Evolutionary conservation across 768 basidiomycete genomes (phyloP).

Genomic region (Hygrophoropsis aurantiaca): DNA sequence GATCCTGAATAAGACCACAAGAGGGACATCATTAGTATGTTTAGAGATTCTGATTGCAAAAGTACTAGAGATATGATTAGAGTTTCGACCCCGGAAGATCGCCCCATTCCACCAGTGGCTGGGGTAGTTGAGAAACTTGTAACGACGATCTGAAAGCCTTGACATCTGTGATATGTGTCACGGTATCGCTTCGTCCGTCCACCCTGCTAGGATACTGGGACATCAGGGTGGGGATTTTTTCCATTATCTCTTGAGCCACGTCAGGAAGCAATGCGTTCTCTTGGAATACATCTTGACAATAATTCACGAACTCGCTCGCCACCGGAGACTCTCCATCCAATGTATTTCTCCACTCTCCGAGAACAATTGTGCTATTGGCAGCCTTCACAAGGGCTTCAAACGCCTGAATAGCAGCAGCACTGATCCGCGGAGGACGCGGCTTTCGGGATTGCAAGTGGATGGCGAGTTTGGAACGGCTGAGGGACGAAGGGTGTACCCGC

Average conservation of each 20-base stretch:
- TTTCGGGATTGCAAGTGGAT: constrained; percentile 78
- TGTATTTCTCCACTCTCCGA: constrained; percentile 49
- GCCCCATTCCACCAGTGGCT: constrained; percentile 71
- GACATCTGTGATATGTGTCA: constrained; percentile 64
- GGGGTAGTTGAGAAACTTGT: constrained; percentile 52
- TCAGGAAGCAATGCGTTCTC: constrained; percentile 41
- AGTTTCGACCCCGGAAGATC: constrained; percentile 65
- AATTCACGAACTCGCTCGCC: constrained; percentile 57
- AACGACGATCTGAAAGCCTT: constrained; percentile 65
- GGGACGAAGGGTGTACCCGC: constrained; percentile 68
- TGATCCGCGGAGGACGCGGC: constrained; percentile 58
- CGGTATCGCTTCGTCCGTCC: constrained; percentile 44
- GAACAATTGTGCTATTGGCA: constrained; percentile 48
- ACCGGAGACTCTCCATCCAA: constrained; percentile 58
- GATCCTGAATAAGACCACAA: too few species aligned
- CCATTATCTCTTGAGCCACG: constrained; percentile 46
- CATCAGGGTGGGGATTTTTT: constrained; percentile 56
- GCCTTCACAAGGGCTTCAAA: constrained; percentile 55
- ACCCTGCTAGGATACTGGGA: constrained; percentile 53
- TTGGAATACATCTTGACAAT: constrained; percentile 52
- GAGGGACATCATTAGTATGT: too few species aligned
- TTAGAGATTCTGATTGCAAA: too few species aligned
- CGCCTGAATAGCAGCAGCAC: constrained; percentile 58
- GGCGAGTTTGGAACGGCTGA: constrained; percentile 77
- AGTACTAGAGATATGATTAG: constrained; percentile 25